Evolutionary conservation across 495 filamentous ascomycete species (phyloP).

Genomic region (Hypoxylon fragiforme): DNA sequence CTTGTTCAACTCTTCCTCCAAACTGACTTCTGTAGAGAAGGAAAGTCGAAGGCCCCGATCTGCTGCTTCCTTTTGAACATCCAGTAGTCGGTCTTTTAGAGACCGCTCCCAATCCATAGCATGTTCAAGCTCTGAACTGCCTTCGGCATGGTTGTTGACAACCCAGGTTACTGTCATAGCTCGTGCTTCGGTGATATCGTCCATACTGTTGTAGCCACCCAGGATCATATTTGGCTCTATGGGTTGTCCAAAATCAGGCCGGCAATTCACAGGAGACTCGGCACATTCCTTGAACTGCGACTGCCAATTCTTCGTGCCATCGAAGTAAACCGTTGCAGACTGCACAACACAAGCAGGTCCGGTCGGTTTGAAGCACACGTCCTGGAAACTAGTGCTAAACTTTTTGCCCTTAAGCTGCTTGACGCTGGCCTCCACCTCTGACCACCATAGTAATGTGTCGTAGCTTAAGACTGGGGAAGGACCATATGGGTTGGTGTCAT

Average conservation of each 20-base stretch:
- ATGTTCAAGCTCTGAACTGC: conserved; percentile 63
- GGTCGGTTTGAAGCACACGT: conserved; percentile 93
- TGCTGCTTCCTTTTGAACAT: conserved; percentile 76
- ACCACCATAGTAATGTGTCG: conserved; percentile 91
- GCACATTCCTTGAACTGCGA: conserved; percentile 69
- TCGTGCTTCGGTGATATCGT: conserved; percentile 69
- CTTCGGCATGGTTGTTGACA: conserved; percentile 83
- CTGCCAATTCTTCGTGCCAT: conserved; percentile 68
- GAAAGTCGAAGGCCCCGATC: conserved; percentile 80
- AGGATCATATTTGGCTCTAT: conserved; percentile 82
- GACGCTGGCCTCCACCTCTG: conserved; percentile 80
- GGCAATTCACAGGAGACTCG: conserved; percentile 75
- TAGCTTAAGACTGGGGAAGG: conserved; percentile 80
- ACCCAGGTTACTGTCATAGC: conserved; percentile 95
- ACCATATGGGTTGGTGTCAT: conserved; percentile 68
- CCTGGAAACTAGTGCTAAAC: conserved; percentile 66
- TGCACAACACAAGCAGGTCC: conserved; percentile 91
- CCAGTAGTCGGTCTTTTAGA: conserved; percentile 68
- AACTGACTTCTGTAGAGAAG: conserved; percentile 90
- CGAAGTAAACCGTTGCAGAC: conserved; percentile 83
- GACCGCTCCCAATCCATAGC: conserved; percentile 89
- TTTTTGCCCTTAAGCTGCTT: conserved; percentile 66
- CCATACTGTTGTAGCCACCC: conserved; percentile 72
- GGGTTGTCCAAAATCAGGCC: conserved; percentile 85
- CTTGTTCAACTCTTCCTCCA: conserved; percentile 94